Conservation (phyloP, 441 rosid genomes). For the Brassica hybrid region DNA sequence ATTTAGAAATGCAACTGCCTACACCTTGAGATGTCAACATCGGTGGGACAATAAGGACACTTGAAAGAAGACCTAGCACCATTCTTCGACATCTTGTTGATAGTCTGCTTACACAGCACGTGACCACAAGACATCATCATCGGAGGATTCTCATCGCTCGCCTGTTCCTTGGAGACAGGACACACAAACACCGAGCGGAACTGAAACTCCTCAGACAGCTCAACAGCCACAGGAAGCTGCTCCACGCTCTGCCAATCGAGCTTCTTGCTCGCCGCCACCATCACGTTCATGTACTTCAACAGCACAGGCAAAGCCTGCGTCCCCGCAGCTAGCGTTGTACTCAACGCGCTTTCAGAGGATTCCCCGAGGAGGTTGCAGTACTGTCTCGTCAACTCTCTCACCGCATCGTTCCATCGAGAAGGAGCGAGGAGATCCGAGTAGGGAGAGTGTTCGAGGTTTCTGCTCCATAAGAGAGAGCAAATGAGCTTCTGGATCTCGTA, state of each 20-base stretch:
- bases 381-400: constrained; percentile 57
- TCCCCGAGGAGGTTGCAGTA: constrained; percentile 59
- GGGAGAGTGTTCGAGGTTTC: constrained; percentile 52
- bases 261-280: constrained; percentile 52
- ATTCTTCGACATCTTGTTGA: constrained; percentile 69
- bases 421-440: constrained; percentile 52
- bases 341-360: constrained; percentile 56
- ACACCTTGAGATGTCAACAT: constrained; percentile 49
- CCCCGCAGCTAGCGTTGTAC: constrained; percentile 60
- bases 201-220: constrained; percentile 55
- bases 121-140: constrained; percentile 67
- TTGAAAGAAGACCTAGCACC: constrained; percentile 54
- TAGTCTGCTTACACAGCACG: constrained; percentile 68
- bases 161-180: constrained; percentile 67
- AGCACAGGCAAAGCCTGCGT: constrained; percentile 57
- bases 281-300: constrained; percentile 59
- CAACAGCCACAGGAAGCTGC: constrained; percentile 61
- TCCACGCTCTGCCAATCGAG: constrained; percentile 58
- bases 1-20: constrained; percentile 53
- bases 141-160: constrained; percentile 65
- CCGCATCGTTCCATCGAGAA: constrained; percentile 51
- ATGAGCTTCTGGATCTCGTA: constrained; percentile 54
- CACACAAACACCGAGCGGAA: constrained; percentile 67
- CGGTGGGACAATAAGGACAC: constrained; percentile 71
- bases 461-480: constrained; percentile 58